Percentiles rank a stretch among this genome's conserved stretches.
Evolutionary conservation across 139 green algal genomes (phyloP).

Genomic region (Chlamydomonas eustigma): DNA sequence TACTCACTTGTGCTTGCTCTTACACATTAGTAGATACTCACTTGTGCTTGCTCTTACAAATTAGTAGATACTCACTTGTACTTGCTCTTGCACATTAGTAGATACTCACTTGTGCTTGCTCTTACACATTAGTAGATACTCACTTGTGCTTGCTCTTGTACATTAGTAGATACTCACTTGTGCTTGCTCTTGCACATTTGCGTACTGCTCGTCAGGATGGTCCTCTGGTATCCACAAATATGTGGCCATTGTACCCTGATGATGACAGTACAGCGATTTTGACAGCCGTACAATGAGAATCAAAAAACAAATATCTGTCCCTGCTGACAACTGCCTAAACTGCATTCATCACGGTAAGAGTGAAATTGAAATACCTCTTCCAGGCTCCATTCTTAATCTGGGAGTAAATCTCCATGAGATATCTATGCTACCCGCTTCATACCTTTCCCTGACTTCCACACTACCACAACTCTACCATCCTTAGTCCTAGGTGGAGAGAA

Average conservation of each 20-base stretch:
- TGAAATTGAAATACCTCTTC: not conserved
- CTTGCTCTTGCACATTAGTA: too few relatives aligned
- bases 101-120: too few relatives aligned
- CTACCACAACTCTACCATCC: not conserved
- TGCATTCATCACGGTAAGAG: not conserved
- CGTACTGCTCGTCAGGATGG: not conserved
- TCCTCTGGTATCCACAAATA: slow-evolving; percentile 9
- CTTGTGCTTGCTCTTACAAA: too few relatives aligned
- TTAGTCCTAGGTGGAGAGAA: not conserved
- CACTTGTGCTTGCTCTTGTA: too few relatives aligned
- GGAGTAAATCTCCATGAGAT: not conserved
- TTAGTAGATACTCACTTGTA: too few relatives aligned
- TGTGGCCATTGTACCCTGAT: not conserved
- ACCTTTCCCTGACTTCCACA: too few relatives aligned
- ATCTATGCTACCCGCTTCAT: too few relatives aligned
- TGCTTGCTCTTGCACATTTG: not conserved
- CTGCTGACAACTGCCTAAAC: not conserved
- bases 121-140: too few relatives aligned
- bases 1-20: too few relatives aligned
- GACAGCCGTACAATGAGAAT: too few relatives aligned
- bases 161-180: not conserved
- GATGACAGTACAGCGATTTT: too few relatives aligned
- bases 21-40: too few relatives aligned
- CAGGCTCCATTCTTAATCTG: not conserved
- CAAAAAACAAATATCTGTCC: not conserved